Evolutionary conservation across 148 eudicot genomes (phyloP).

Genomic region (Simmondsia chinensis): DNA sequence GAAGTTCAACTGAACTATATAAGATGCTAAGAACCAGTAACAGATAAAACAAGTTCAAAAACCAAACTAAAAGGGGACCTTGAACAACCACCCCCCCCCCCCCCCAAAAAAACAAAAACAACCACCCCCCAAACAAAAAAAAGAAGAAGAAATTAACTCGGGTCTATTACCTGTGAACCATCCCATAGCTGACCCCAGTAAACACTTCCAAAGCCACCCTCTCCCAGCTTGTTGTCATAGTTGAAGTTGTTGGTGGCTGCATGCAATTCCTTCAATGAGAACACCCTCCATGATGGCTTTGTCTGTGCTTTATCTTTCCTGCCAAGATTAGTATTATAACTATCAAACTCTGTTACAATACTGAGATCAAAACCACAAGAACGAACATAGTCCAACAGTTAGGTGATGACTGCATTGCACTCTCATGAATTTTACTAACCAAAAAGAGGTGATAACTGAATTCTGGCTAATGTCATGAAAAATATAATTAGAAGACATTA

Average conservation of each 20-base stretch:
- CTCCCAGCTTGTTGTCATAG: constrained; percentile 92
- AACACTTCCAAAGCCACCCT: constrained; percentile 97
- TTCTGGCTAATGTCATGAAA: not conserved
- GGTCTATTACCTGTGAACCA: constrained; percentile 83
- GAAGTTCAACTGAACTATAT: no score
- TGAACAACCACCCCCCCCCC: no score
- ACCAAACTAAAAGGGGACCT: no score
- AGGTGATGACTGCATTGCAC: no score
- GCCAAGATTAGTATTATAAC: constrained; percentile 12
- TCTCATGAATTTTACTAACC: no score
- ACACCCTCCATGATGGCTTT: constrained; percentile 66
- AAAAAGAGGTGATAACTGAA: no score
- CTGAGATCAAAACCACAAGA: not conserved
- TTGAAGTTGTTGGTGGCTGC: constrained; percentile 90
- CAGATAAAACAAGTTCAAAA: no score
- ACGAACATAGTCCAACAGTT: not conserved
- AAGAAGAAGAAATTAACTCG: not conserved
- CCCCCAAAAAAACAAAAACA: no score
- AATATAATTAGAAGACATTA: not conserved
- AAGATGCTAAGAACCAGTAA: no score
- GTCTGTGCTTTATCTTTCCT: constrained; percentile 62
- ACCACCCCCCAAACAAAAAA: not conserved
- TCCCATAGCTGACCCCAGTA: constrained; percentile 99
- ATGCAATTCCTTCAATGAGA: constrained; percentile 86
- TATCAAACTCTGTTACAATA: not conserved